Base-by-base conservation (phyloP, 768 basidiomycete genomes). In the Lentinula sp. region DNA sequence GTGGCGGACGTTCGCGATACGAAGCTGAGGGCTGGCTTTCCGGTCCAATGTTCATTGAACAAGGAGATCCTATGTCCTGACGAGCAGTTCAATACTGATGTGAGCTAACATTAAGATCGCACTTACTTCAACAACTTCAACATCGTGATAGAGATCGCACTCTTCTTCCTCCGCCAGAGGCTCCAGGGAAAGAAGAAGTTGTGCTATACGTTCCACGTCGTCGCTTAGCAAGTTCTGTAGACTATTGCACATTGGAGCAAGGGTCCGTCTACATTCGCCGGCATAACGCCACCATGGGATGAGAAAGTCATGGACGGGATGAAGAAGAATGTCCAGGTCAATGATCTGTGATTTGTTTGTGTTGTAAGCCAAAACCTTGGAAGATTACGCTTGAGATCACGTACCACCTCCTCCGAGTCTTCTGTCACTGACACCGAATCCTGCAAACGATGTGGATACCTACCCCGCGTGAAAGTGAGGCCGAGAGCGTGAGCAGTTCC, bases 1-100 rank as follows among this genome's bases (percentile, higher is more conserved):
- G 50, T 52, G 59, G 59, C 10, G 59, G 59, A 43, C 48, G 59
- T 52, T 60, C 59, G 13, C 20, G 48, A n/a, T 60, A 59, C 16
- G 20, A 18, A 59, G 32, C 20, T 6, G 12, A 8, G 12, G n/a
- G 4, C 9, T n/a, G 20, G n/a, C 3, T 23, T 16, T 41, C 46
- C 9, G 57, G 57, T 16, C 48, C 33, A 45, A 49, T n/a, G 18
- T 59, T 49, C 45, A 59, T 59, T n/a, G 18, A 37, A 28, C 57
- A 59, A 48, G 56, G 42, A 6, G 45, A 23, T 6, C 49, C 42
- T 6, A 10, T 7, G 16, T 59, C 35, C 48, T 56, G 18, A 20
- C 15, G n/a, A 20, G 8, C 7, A 37, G 12, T 37, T 13, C 8
- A 13, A 16, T 3, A 39, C 39, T 18, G 8, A 23, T 9, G 16